Conservation (phyloP, 495 filamentous ascomycete species). For the Aspergillus wentii region DNA sequence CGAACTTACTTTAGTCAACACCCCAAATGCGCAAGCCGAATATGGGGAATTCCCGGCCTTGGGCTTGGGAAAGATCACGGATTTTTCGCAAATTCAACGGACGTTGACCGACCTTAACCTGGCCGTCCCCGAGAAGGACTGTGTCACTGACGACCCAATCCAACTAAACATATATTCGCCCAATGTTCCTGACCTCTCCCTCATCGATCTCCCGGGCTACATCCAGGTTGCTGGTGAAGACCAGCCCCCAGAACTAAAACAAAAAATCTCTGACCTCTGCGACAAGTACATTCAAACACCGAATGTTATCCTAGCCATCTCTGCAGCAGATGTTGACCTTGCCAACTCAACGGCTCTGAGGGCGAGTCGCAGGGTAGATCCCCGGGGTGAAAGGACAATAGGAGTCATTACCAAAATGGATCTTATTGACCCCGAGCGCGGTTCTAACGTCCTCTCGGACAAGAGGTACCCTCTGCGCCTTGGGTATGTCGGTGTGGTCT, state of each 20-base stretch:
- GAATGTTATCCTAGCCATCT: constrained; percentile 96
- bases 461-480: constrained; percentile 90
- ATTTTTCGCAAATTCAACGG: constrained; percentile 88
- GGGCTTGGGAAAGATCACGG: constrained; percentile 83
- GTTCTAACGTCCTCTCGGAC: constrained; percentile 72
- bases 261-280: constrained; percentile 93
- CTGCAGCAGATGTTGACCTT: constrained; percentile 93
- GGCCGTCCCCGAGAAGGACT: constrained; percentile 82
- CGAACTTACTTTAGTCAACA: constrained; percentile 94
- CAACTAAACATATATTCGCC: constrained; percentile 93
- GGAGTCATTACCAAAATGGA: constrained; percentile 99
- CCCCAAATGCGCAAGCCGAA: constrained; percentile 81
- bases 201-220: constrained; percentile 96
- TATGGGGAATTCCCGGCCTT: constrained; percentile 96
- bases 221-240: constrained; percentile 91
- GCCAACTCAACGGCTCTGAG: constrained; percentile 93
- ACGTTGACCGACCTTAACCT: constrained; percentile 94
- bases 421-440: constrained; percentile 80
- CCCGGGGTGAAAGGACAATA: constrained; percentile 91
- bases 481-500: constrained; percentile 96
- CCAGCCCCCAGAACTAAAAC: constrained; percentile 86
- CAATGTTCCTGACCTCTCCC: constrained; percentile 88
- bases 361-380: constrained; percentile 88
- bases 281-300: constrained; percentile 97
- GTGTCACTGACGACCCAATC: constrained; percentile 95